These are phyloP conservation scores for Picocystis salinarum DNA, from an alignment of 139 green algal species.

Conservation along the genomic window DNA sequence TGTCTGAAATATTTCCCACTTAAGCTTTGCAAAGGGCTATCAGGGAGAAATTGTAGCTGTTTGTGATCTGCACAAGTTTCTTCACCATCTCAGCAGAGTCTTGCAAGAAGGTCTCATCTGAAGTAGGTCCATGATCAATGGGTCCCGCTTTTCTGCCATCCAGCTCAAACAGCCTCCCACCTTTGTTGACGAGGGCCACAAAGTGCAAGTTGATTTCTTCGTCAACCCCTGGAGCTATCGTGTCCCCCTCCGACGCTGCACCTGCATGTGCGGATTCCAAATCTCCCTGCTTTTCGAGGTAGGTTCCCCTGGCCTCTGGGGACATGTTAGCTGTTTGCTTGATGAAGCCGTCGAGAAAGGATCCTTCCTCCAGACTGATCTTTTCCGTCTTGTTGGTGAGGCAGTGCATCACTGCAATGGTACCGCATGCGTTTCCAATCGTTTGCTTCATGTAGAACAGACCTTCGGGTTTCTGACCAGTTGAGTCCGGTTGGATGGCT, in stretches of 20 bases:
- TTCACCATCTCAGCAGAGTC: conserved; percentile 32
- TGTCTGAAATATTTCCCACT: too few species aligned
- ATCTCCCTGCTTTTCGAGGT: conserved; percentile 58
- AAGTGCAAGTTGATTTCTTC: conserved; percentile 76
- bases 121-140: conserved; percentile 46
- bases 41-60: neutral
- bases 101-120: conserved; percentile 31
- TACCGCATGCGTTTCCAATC: conserved; percentile 88
- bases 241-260: conserved; percentile 45
- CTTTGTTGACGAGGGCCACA: conserved; percentile 47
- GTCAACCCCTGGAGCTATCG: conserved; percentile 30
- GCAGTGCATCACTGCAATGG: conserved; percentile 70
- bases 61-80: conserved; percentile 27
- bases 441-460: conserved; percentile 86
- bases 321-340: conserved; percentile 26
- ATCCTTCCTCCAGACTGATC: conserved; percentile 12
- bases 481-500: neutral
- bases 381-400: conserved; percentile 28
- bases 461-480: neutral
- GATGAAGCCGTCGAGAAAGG: conserved; percentile 57
- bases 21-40: too few species aligned
- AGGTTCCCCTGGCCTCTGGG: conserved; percentile 31
- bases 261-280: conserved; percentile 63
- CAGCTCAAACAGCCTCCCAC: conserved; percentile 59
- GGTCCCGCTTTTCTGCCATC: conserved; percentile 50